Evolutionary conservation across 768 basidiomycete genomes (phyloP).

Genomic region (Trametes cubensis): DNA sequence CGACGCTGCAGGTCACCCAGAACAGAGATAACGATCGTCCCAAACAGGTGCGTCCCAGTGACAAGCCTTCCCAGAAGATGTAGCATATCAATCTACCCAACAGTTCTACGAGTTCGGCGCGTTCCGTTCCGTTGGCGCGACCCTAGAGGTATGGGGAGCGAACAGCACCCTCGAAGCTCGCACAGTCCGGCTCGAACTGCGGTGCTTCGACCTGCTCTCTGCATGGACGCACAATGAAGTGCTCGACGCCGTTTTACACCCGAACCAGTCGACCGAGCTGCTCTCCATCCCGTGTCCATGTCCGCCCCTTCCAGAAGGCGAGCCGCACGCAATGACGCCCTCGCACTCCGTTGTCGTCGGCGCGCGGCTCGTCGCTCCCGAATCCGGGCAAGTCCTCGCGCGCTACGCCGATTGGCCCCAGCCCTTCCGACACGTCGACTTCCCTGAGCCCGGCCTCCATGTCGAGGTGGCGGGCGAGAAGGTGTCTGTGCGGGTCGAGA

Average conservation of each 20-base stretch:
- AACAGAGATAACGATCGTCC: conserved; percentile 38
- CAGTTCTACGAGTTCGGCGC: conserved; percentile 50
- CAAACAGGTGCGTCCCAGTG: conserved; percentile 30
- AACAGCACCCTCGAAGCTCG: conserved; percentile 69
- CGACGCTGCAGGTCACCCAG: conserved; percentile 2
- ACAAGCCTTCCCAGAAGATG: background rate
- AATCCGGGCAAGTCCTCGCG: conserved; percentile 55
- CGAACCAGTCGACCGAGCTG: conserved; percentile 48
- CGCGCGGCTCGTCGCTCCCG: conserved; percentile 59
- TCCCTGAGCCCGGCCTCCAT: conserved; percentile 34
- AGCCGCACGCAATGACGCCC: conserved; percentile 18
- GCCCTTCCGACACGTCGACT: conserved; percentile 36
- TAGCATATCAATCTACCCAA: background rate
- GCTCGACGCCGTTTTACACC: conserved; percentile 31
- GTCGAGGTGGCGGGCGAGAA: conserved; percentile 49
- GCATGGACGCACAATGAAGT: conserved; percentile 34
- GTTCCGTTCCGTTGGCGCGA: conserved; percentile 62
- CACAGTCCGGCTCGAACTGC: conserved; percentile 60
- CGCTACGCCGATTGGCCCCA: conserved; percentile 72
- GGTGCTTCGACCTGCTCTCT: conserved; percentile 57
- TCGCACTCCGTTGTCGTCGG: conserved; percentile 61
- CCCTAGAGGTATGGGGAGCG: conserved; percentile 83
- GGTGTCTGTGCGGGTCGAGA: conserved; percentile 50
- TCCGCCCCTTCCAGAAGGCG: conserved; percentile 15
- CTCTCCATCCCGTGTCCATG: conserved; percentile 34